Evolutionary conservation across 306 rosid species (phyloP).

Genomic region (Parietaria judaica): DNA sequence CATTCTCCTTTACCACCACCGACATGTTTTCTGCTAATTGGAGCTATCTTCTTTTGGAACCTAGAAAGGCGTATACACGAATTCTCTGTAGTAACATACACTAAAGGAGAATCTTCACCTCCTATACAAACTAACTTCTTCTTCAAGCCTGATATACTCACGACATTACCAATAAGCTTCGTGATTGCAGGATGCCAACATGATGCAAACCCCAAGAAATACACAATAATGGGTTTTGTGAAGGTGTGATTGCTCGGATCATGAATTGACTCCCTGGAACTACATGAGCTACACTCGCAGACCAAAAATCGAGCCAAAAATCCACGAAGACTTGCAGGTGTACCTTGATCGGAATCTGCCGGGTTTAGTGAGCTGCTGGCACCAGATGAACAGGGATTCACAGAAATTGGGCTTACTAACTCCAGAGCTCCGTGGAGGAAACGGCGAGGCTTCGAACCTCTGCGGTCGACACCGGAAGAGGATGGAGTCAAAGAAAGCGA

Average conservation of each 20-base stretch:
- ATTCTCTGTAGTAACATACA: conserved; percentile 55
- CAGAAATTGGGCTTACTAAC: conserved; percentile 44
- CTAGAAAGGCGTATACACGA: conserved; percentile 37
- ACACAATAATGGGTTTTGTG: conserved; percentile 37
- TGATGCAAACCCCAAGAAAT: conserved; percentile 53
- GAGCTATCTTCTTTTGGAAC: conserved; percentile 20
- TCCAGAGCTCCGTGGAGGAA: conserved; percentile 45
- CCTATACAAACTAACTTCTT: conserved; percentile 48
- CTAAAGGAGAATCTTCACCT: conserved; percentile 47
- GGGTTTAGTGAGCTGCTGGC: conserved; percentile 4
- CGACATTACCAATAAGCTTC: conserved; percentile 39
- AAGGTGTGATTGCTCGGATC: conserved; percentile 38
- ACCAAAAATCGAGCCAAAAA: conserved; percentile 46
- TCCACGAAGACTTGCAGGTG: conserved; percentile 34
- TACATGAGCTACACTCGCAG: conserved; percentile 54
- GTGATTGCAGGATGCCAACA: conserved; percentile 65
- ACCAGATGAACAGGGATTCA: conserved; percentile 43
- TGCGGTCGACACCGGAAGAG: conserved; percentile 5
- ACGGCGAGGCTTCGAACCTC: conserved; percentile 22
- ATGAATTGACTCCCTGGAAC: conserved; percentile 26
- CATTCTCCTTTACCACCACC: conserved; percentile 60
- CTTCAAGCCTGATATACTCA: conserved; percentile 52
- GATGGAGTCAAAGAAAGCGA: conserved; percentile 23
- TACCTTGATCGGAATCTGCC: conserved; percentile 13
- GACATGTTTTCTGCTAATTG: conserved; percentile 9